A percentile compares a stretch with the other conserved stretches of the same genome.
Evolutionary conservation across 73 alveolate genomes (phyloP).

Genomic region (Paramecium caudatum): DNA sequence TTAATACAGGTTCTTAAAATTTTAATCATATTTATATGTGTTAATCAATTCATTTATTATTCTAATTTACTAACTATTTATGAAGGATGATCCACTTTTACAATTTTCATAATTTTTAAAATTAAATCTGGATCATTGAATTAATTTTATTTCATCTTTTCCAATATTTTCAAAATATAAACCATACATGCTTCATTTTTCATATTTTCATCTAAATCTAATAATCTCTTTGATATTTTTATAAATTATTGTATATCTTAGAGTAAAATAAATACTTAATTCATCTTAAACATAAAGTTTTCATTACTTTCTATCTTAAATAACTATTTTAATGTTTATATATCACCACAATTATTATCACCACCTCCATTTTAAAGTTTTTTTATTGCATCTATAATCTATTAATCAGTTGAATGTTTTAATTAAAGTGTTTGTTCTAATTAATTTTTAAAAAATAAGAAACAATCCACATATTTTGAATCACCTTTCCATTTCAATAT

Average conservation of each 20-base stretch:
- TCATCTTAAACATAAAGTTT: slow-evolving; percentile 60
- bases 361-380: background rate
- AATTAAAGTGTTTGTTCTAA: slow-evolving; percentile 1
- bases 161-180: slow-evolving; percentile 63
- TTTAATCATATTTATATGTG: slow-evolving; percentile 34
- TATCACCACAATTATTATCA: background rate
- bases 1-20: slow-evolving; percentile 13
- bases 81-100: slow-evolving; percentile 69
- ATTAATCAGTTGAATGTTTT: slow-evolving; percentile 64
- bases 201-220: slow-evolving; percentile 76
- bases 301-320: slow-evolving; percentile 68
- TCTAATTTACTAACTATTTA: slow-evolving; percentile 45
- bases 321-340: slow-evolving; percentile 7
- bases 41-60: slow-evolving; percentile 25
- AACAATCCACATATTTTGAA: slow-evolving; percentile 67
- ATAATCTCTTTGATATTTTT: slow-evolving; percentile 55
- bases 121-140: slow-evolving; percentile 70
- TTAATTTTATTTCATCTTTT: slow-evolving; percentile 54
- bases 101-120: slow-evolving; percentile 46
- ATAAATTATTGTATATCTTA: slow-evolving; percentile 68
- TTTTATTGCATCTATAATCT: slow-evolving; percentile 50
- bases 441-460: slow-evolving; percentile 51
- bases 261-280: slow-evolving; percentile 44
- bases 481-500: slow-evolving; percentile 65
- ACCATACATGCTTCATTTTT: slow-evolving; percentile 72